A percentile compares a stretch with the other conserved stretches of the same genome.
Evolutionary conservation across 352 stramenopile genomes (phyloP).

Genomic region (Phytophthora sojae): DNA sequence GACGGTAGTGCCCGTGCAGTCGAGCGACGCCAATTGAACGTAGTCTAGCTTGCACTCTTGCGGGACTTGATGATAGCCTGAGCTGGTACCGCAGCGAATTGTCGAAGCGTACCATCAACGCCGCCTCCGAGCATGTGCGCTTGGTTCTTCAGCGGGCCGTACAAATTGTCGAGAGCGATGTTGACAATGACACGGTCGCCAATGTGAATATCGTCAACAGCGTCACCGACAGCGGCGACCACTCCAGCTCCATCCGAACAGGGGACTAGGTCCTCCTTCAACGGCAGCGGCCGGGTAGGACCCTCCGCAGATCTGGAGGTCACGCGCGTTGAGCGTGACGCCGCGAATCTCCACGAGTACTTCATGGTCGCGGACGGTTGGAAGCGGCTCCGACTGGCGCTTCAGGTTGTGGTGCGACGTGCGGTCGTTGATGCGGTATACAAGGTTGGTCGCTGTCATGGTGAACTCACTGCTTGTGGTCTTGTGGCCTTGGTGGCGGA

Average conservation of each 20-base stretch:
- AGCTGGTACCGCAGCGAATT: constrained; percentile 33
- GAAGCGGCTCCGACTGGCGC: constrained; percentile 16
- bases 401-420: constrained; percentile 35
- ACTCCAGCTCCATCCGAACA: constrained; percentile 37
- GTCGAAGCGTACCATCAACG: constrained; percentile 38
- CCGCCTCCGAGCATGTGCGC: constrained; percentile 28
- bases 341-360: constrained; percentile 39
- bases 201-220: constrained; percentile 22
- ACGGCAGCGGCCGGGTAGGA: constrained; percentile 20
- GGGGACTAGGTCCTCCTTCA: constrained; percentile 36
- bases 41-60: constrained; percentile 30
- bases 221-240: constrained; percentile 20
- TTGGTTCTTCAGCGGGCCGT: constrained; percentile 29
- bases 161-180: constrained; percentile 34
- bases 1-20: constrained; percentile 34
- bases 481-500: neutral
- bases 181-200: constrained; percentile 41
- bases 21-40: constrained; percentile 37
- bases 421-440: constrained; percentile 35
- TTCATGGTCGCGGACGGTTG: constrained; percentile 22
- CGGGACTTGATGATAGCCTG: constrained; percentile 37
- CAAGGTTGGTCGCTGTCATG: constrained; percentile 24
- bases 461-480: constrained; percentile 1
- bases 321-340: constrained; percentile 36
- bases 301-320: constrained; percentile 26